Evolutionary conservation across 2,329 filamentous ascomycete species (phyloP).

Genomic region (Colletotrichum sp.): DNA sequence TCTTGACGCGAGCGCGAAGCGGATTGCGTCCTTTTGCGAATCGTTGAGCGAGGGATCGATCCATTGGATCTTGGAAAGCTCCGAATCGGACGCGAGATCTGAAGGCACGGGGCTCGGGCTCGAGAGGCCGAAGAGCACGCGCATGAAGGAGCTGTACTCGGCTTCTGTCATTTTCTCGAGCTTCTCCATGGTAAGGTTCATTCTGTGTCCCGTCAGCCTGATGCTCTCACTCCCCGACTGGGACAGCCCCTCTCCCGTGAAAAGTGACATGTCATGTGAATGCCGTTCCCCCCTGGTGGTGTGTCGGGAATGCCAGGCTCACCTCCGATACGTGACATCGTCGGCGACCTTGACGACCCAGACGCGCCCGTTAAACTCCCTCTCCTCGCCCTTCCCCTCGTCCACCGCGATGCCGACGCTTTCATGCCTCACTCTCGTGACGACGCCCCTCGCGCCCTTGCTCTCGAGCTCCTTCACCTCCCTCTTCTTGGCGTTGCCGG

Average conservation of each 20-base stretch:
- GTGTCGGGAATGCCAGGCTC: not conserved
- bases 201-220: constrained; percentile 41
- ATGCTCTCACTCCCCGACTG: not conserved
- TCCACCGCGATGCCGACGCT: constrained; percentile 73
- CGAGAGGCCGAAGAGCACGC: constrained; percentile 66
- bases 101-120: constrained; percentile 53
- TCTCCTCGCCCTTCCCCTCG: constrained; percentile 60
- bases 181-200: constrained; percentile 68
- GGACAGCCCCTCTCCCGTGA: not conserved
- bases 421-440: constrained; percentile 66
- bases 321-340: constrained; percentile 69
- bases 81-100: constrained; percentile 44
- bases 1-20: constrained; percentile 82
- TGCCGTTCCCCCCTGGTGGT: too few species aligned
- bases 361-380: constrained; percentile 50
- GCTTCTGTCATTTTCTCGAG: constrained; percentile 62
- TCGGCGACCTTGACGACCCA: constrained; percentile 74
- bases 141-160: constrained; percentile 64
- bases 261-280: not conserved
- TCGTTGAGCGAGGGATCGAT: constrained; percentile 67
- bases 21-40: constrained; percentile 71
- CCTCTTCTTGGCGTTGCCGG: constrained; percentile 73
- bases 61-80: constrained; percentile 59
- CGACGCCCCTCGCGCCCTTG: constrained; percentile 73
- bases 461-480: constrained; percentile 75